Percentiles rank a stretch among this genome's conserved stretches.
phyloP scores from a whole-genome alignment of 306 rosid species.

The Cucumis sativus region Cucumber_9930_V3 NC_026660.2:27868501-27869000 shows the following conservation, averaged over 20 bases:
- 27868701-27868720: conserved; percentile 56
- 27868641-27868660: conserved; percentile 59
- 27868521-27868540: conserved; percentile 35
- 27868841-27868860: neutral
- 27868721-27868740: conserved; percentile 82
- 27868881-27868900: neutral
- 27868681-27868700: conserved; percentile 36
- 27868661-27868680: conserved; percentile 46
- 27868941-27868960: neutral
- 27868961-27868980: neutral
- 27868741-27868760: conserved; percentile 23
- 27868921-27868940: neutral
- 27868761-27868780: neutral
- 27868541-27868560: conserved; percentile 58
- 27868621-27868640: conserved; percentile 60
- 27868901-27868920: neutral
- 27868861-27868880: neutral
- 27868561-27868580: conserved; percentile 48
- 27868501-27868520: conserved; percentile 58
- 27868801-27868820: neutral
- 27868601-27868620: conserved; percentile 49
- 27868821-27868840: neutral
- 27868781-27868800: neutral
- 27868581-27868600: conserved; percentile 38
- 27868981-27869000: neutral